These are phyloP conservation scores for Tetraselmis chui DNA, from an alignment of 139 green algal genomes.

Conservation along the genomic window DNA sequence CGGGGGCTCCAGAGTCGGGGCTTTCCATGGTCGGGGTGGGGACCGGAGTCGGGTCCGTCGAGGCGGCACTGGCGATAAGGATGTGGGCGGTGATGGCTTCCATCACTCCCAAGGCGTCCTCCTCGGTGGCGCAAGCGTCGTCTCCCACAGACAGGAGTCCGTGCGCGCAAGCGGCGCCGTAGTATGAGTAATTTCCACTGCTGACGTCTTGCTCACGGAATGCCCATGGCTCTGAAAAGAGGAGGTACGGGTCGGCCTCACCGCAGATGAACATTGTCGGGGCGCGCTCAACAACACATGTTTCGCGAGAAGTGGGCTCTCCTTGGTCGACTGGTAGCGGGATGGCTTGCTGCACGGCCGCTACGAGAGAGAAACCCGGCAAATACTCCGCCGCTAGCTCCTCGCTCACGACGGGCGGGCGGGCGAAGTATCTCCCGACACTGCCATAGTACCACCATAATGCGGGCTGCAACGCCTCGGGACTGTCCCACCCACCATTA, in stretches of 20 bases:
- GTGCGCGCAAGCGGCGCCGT: background rate
- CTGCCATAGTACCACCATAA: slow-evolving; percentile 3
- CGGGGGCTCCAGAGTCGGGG: no score
- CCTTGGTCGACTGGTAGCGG: background rate
- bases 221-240: background rate
- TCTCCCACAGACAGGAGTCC: background rate
- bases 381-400: background rate
- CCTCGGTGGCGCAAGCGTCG: background rate
- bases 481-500: background rate
- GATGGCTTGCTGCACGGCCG: background rate
- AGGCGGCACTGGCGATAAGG: background rate
- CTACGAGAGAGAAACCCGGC: background rate
- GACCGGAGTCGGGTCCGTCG: background rate
- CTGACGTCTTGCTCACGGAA: background rate
- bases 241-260: background rate
- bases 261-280: background rate
- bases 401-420: background rate
- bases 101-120: background rate
- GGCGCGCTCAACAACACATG: background rate
- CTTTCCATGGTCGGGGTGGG: no score
- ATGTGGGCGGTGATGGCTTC: background rate
- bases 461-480: background rate
- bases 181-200: background rate
- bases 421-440: background rate
- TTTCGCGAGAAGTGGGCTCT: background rate